Base-by-base conservation (phyloP, 176 grass and related monocot species). In the Rhynchospora breviuscula region DNA sequence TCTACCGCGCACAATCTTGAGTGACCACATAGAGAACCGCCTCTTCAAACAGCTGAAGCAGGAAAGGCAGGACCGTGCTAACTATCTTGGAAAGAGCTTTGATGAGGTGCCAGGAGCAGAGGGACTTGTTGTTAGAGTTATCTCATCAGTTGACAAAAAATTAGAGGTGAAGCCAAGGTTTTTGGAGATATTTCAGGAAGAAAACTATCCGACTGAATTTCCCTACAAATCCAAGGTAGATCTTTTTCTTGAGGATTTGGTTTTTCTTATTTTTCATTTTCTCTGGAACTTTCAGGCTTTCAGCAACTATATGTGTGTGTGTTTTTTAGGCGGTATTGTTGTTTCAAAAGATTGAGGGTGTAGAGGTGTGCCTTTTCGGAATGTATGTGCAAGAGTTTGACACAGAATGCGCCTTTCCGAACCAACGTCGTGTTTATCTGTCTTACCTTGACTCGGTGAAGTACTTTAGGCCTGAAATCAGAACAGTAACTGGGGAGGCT, bases 341-440 rank as follows among this genome's bases (percentile, higher is more conserved):
- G 78, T 99, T 99, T 86, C 96, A 99, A 85, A 99, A 90, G 88
- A 99, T 99, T 78, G 96, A 99, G 91, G 96, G 96, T 18, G 93
- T 95, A 67, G 96, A 99, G 93, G 96, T 99, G 66, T 99, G 96
- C 83, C 79, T 99, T 25, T 99, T 99, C 90, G 93, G 93, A 71
- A 93, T 99, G 96, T 95, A 95, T 85, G 96, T 99, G 59, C 96
- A 99, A 88, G 96, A 99, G 87, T 99, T 95, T 86, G 96, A 93
- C 79, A 89, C 91, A 1, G 96, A 99, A 70, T 93, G 89, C 82
- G 65, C 89, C 85, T 91, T 88, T 33, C 96, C 96, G 0, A 99
- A 95, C 80, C 87, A 95, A 79, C 89, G 94, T 17, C 91, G 93
- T 88, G 89, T 92, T 87, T 95, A 92, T 87, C 88, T 97, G 69